Base-by-base conservation (phyloP, 352 stramenopile genomes). In the Nothophytophthora sp. region DNA sequence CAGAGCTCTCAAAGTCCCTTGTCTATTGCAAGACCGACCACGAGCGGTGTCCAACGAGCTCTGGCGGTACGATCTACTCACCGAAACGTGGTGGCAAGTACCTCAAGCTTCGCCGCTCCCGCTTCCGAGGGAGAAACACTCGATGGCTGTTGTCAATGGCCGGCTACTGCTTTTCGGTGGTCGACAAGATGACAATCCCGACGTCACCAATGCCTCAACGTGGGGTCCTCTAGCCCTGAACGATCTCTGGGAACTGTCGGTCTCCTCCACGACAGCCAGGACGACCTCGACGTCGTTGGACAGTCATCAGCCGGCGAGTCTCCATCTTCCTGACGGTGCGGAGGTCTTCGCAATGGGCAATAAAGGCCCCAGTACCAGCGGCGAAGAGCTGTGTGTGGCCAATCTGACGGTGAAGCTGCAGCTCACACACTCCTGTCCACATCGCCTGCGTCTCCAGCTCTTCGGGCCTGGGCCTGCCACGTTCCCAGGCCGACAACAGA, bases 111-210 rank as follows among this genome's bases (percentile, higher is more conserved):
- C 27, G 1, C 2, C 54, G 13, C 11, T 46, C 10, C 78, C 81
- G 1, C 33, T 60, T 19, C 42, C 72, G 5, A 56, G 78, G 20
- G 81, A 90, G 47, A 86, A 86, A 24, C 81, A 92, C 50, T 77
- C 78, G 4, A 70, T 78, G 42, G 56, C 66, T 7, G 55, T 81
- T 3, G 43, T 92, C 4, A 62, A 50, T 7, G 58, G 43, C 29
- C 68, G 76, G 8, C 40, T 90, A 38, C 55, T 92, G 20, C 46
- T 92, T 2, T 90, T 90, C 53, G 78, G 76, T 39, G 81, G 81
- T 8, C 63, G 68, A 0, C 61, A 68, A 18, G 64, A 59, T 5
- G 57, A 70, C 18, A 18, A 35, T 1, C 23, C 50, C 12, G 42
- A 60, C 18, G 15, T 51, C 3, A 51, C 24, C 47, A 16, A 72